Percentiles rank a stretch among this genome's conserved stretches.
Evolutionary conservation across 2,329 filamentous ascomycete genomes (phyloP).

Genomic region (Aspergillus ibericus): DNA sequence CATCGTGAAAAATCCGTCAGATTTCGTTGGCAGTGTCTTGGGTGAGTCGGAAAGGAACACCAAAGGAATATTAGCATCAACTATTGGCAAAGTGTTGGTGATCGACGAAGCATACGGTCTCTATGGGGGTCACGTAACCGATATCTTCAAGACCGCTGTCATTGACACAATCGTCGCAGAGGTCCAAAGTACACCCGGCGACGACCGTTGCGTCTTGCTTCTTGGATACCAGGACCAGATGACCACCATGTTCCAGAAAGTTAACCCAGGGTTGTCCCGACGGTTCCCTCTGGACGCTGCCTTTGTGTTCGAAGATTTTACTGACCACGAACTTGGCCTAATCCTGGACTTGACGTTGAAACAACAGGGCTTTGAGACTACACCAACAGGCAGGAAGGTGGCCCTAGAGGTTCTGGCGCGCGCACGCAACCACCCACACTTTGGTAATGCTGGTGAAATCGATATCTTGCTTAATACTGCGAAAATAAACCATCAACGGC

Average conservation of each 20-base stretch:
- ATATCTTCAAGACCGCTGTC: conserved; percentile 60
- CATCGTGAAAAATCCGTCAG: conserved; percentile 68
- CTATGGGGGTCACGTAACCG: conserved; percentile 41
- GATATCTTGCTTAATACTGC: conserved; percentile 65
- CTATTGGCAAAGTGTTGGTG: conserved; percentile 71
- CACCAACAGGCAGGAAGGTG: conserved; percentile 52
- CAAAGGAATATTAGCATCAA: conserved; percentile 67
- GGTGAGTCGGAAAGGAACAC: conserved; percentile 71
- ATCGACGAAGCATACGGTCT: conserved; percentile 80
- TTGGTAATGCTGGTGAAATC: conserved; percentile 73
- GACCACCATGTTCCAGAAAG: conserved; percentile 69
- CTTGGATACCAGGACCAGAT: conserved; percentile 71
- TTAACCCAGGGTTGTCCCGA: conserved; percentile 67
- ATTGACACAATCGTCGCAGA: conserved; percentile 74
- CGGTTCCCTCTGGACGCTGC: conserved; percentile 65
- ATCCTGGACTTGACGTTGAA: conserved; percentile 67
- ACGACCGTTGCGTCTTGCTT: conserved; percentile 71
- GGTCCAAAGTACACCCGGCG: conserved; percentile 67
- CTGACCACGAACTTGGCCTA: conserved; percentile 54
- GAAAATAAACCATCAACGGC: conserved; percentile 54
- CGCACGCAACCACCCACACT: conserved; percentile 63
- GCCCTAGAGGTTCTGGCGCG: conserved; percentile 62
- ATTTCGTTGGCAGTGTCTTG: conserved; percentile 66
- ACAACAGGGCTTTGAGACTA: conserved; percentile 54
- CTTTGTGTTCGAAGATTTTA: conserved; percentile 70